Evolutionary conservation across 2,329 filamentous ascomycete species (phyloP).

Genomic region (Botrytis squamosa): DNA sequence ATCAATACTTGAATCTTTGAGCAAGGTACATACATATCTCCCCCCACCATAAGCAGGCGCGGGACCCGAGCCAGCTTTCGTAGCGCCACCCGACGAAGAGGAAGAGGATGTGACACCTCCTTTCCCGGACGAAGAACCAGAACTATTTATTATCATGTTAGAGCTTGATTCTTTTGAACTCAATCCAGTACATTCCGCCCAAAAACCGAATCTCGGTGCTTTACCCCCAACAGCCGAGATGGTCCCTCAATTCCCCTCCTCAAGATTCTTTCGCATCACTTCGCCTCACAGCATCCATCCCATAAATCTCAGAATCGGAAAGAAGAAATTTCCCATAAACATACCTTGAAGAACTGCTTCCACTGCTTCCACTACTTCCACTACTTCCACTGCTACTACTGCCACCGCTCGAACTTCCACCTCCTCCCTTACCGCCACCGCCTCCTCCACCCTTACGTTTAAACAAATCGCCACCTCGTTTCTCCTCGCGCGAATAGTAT

Average conservation of each 20-base stretch:
- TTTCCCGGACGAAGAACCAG: constrained; percentile 28
- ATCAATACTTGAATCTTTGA: neutral
- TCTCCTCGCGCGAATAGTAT: constrained; percentile 20
- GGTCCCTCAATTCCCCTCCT: neutral
- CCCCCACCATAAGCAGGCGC: constrained; percentile 60
- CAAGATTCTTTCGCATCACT: neutral
- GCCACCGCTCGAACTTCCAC: constrained; percentile 40
- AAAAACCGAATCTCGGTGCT: neutral
- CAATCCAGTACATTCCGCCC: neutral
- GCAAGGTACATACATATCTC: constrained; percentile 41
- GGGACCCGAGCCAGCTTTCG: constrained; percentile 57
- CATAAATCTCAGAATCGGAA: neutral
- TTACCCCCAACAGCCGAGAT: neutral
- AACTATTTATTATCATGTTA: constrained; percentile 20
- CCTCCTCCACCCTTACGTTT: constrained; percentile 60
- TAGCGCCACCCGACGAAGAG: constrained; percentile 48
- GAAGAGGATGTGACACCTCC: constrained; percentile 31
- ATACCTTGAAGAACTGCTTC: constrained; percentile 32
- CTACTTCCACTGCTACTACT: constrained; percentile 19
- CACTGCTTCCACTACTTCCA: constrained; percentile 27
- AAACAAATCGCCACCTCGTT: constrained; percentile 46
- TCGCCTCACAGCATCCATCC: neutral
- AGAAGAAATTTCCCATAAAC: constrained; percentile 28
- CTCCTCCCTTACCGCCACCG: constrained; percentile 56
- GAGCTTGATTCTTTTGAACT: neutral